Base-by-base conservation (phyloP, 768 basidiomycete genomes). In the Pulveroboletus frians region DNA sequence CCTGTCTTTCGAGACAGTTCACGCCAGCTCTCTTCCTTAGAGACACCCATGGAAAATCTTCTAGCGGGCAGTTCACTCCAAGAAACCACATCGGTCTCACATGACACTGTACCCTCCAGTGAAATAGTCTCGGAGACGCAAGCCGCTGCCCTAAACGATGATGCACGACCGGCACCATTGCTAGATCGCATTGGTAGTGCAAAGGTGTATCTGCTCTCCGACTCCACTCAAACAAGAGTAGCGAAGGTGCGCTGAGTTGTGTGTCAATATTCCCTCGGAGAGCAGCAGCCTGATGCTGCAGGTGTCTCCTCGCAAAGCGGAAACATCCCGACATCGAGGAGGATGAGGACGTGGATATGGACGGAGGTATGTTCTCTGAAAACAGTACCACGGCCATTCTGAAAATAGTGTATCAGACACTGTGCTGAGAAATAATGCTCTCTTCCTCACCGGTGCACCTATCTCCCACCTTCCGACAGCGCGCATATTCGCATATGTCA, bases 401-500 rank as follows among this genome's bases (percentile, higher is more conserved):
- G 15, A 52, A 47, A 15, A n/a, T 9, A 27, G 29, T 36, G 14
- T 27, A 49, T 52, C 50, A 81, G 81, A 80, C 54, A 60, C 71
- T 11, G 58, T 70, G 20, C 66, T 78, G 49, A 77, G 89, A 54
- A 57, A 67, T 6, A 81, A 91, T 63, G 88, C 90, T 5, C 68
- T 92, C 38, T 76, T 90, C 42, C 61, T 92, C n/a, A 74, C 72
- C 5, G 90, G 90, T 20, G 60, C 77, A 7, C 86, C 90, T 1
- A 87, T 92, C 49, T 73, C 83, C 4, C 78, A 83, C 57, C 76
- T 92, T 9, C 80, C 87, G 20, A 92, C 90, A 3, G 73, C 79
- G 3, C 78, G 85, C 34, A 75, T 92, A 46, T 92, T 92, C 61
- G 88, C 84, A 0, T 92, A 92, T 57, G 83, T 83, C 29, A 85